A percentile compares a stretch with the other conserved stretches of the same genome.
phyloP scores from a whole-genome alignment of 768 basidiomycete species.

The Coprinopsis sp. region DNA sequence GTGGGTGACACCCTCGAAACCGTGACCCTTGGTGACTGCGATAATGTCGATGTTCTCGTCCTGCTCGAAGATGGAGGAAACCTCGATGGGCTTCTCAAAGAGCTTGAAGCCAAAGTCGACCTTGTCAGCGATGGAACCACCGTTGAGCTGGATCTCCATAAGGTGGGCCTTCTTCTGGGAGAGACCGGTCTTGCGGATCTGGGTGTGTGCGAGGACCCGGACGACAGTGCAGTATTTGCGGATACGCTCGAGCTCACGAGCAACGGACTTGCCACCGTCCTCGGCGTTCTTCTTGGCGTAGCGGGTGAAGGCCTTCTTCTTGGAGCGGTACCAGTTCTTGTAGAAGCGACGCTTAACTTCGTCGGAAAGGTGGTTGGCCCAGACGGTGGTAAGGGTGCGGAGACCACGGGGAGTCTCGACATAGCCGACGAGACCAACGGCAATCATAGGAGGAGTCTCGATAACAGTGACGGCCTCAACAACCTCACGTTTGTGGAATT shows the following conservation, averaged over 20 bases:
- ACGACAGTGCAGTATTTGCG: constrained; percentile 99
- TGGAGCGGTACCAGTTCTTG: constrained; percentile 99
- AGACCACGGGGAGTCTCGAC: constrained; percentile 99
- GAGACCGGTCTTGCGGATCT: constrained; percentile 96
- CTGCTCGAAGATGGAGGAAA: constrained; percentile 87
- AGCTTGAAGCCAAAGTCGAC: constrained; percentile 90
- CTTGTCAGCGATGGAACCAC: constrained; percentile 94
- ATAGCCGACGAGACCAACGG: constrained; percentile 98
- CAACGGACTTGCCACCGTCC: constrained; percentile 85
- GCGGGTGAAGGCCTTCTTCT: constrained; percentile 99
- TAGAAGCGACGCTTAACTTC: constrained; percentile 99
- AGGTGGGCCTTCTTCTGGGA: constrained; percentile 99
- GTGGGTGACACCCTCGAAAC: constrained; percentile 99
- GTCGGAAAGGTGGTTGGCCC: constrained; percentile 97
- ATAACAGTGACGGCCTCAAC: constrained; percentile 96
- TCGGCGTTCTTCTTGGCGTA: constrained; percentile 99
- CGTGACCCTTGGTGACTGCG: constrained; percentile 98
- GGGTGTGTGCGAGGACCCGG: constrained; percentile 98
- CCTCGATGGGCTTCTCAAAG: constrained; percentile 95
- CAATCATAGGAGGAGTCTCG: constrained; percentile 95
- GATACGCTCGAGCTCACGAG: constrained; percentile 97
- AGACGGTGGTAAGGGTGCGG: constrained; percentile 96
- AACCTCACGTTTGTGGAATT: constrained; percentile 99
- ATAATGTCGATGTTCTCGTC: constrained; percentile 96
- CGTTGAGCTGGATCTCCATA: constrained; percentile 99